Base-by-base conservation (phyloP, 2,329 filamentous ascomycete species). In the Lasiodiplodia theobromae region DNA sequence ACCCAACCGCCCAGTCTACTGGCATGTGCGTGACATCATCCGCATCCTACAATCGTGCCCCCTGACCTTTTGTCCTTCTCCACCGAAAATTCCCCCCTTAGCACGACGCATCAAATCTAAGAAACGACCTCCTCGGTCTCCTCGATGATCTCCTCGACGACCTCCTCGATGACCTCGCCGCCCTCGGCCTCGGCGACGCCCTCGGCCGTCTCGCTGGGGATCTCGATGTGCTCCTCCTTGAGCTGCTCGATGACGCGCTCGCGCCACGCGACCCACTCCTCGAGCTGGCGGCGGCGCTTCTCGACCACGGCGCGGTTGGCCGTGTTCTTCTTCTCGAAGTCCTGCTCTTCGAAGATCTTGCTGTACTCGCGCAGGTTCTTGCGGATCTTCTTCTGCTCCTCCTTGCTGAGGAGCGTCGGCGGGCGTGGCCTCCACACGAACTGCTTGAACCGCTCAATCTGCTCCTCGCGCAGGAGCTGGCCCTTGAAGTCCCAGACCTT, bases 291-390 rank as follows among this genome's bases (percentile, higher is more conserved):
- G 78, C 95, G 90, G 74, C 96, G 89, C 73, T 89, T 90, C 82
- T 98, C 95, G 71, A 99, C 92, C 63, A 99, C 94, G 44, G 94
- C 95, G 76, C 94, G 89, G 83, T 98, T 96, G 75, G 95, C 96
- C 68, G 93, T 95, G 71, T 94, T 95, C 77, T 94, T 94, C 78
- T 95, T 94, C 78, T 96, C 94, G 72, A 91, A 89, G 82, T 99
- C 96, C 79, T 97, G 92, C 83, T 97, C 93, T 74, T 99, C 96
- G 80, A 99, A 99, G 72, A 92, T 86, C 78, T 93, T 92, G 80
- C 91, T 93, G 88, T 97, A 99, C 82, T 98, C 96, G 74, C 95
- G 92, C 67, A 99, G 90, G 83, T 97, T 99, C 89, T 97, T 97
- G 85, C 96, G 95, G 77, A 98, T 93, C 77, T 92, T 88, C 87